Evolutionary conservation across 495 filamentous ascomycete species (phyloP).

Genomic region (Lophiostoma macrostomum): DNA sequence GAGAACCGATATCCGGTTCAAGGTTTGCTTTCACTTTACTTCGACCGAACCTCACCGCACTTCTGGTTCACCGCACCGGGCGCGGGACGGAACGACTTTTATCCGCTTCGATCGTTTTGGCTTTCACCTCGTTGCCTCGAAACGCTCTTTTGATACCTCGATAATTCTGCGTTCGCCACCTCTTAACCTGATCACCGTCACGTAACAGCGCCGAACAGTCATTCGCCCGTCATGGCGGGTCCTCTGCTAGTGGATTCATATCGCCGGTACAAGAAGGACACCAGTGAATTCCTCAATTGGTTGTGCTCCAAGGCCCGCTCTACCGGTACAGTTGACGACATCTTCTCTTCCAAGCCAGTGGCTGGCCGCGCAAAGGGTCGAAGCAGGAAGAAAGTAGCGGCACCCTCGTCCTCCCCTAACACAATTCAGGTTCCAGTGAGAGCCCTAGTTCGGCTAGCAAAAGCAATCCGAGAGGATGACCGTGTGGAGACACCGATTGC

Average conservation of each 20-base stretch:
- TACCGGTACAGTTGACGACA: background rate
- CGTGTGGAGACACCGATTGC: background rate
- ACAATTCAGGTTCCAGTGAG: background rate
- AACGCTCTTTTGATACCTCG: too few species aligned
- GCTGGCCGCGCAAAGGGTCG: background rate
- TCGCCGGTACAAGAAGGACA: background rate
- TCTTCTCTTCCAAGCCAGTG: background rate
- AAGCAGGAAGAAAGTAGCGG: background rate
- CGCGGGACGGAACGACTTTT: too few species aligned
- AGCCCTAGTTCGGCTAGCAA: background rate
- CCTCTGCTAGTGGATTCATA: constrained; percentile 4
- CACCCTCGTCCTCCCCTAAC: too few species aligned
- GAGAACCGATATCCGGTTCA: too few species aligned
- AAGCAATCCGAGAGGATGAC: background rate
- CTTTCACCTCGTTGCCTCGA: too few species aligned
- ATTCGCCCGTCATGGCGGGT: background rate
- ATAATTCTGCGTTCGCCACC: too few species aligned
- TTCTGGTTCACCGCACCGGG: too few species aligned
- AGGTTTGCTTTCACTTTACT: too few species aligned
- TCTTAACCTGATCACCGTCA: too few species aligned
- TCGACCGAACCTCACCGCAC: too few species aligned
- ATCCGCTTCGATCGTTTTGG: too few species aligned
- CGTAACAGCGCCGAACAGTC: background rate
- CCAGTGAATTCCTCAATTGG: background rate
- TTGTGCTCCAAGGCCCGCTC: background rate